Base-by-base conservation (phyloP, 345 rosid genomes). In the Eucalyptus regnans region DNA sequence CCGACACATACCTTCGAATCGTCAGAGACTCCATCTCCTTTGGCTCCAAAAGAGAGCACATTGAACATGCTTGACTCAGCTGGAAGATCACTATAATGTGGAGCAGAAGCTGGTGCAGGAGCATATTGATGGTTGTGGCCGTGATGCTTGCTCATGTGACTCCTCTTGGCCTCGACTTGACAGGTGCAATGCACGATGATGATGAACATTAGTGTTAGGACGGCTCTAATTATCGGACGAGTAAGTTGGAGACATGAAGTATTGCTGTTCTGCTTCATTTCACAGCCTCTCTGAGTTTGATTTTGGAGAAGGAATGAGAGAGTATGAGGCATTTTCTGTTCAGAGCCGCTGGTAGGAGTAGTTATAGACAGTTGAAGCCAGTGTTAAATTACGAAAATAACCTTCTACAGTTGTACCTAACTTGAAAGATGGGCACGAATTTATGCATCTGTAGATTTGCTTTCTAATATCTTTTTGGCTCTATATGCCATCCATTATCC, bases 11-110 rank as follows among this genome's bases (percentile, higher is more conserved):
- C 96, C 96, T 91, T 64, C 3, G 96, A 93, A 92, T 95, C 96
- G 90, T 95, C 97, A 41, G 95, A 89, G 87, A 91, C 90, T 50
- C 96, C 97, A 60, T 94, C 91, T 7, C 95, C 96, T 71, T 90
- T 90, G 37, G 96, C 96, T 88, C 95, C 96, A 76, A 92, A 95
- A 1, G 96, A 93, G 86, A 95, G 80, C 80, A 95, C 88, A 87
- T 92, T 87, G 86, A 94, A 94, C 50, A 91, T 79, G 62, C 15
- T 76, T 18, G 95, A 76, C 37, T 52, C 50, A 2, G 89, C 43
- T 5, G 91, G 90, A 66, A 87, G 54, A 62, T 89, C 52, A 37
- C 86, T 91, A 52, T 79, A 37, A 27, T 50, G 54, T 23, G 94
- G 94, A 68, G 87, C 85, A 50, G 94, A 91, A 18, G 93, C 88